Evolutionary conservation across 2,329 filamentous ascomycete genomes (phyloP), one percentile per base, ranked within the genome.

Genomic region (Cladophialophora yegresii): DNA sequence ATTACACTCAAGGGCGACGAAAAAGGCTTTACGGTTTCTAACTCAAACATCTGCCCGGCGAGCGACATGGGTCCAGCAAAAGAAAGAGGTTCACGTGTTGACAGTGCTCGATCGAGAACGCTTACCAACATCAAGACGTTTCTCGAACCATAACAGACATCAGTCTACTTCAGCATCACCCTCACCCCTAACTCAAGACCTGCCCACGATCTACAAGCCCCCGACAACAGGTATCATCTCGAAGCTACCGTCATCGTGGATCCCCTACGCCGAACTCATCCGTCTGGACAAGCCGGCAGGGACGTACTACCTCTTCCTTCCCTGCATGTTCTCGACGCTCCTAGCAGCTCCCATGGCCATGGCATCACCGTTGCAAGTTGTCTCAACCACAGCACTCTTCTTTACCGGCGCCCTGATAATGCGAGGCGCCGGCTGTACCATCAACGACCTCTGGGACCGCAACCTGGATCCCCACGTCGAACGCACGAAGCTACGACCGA

Each of bases 381-480:
- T 76, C 64, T 77, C 74, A 55, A 76, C 75, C 45, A 73, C 72
- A 47, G 78, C 72, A 23, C 74, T 77, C 28, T 79, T 77, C 67
- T 80, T 77, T 68, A 75, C 73, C 13, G 76, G 77, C 47, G 80
- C 79, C 16, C 71, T 84, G 67, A 76, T 85, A 58, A 78, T 84
- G 75, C 78, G 83, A 58, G 79, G 81, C 28, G 79, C 79, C 22
- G 77, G 80, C 4, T 86, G 84, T 70, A 78, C 82, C 0, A 85
- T 84, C 75, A 86, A 86, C 70, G 84, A 86, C 69, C 78, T 80
- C 36, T 79, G 82, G 73, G 84, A 86, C 68, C 78, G 80, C 54
- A 81, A 83, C 51, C 75, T 84, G 58, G 84, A 86, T 69, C 80
- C 81, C 3, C 75, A 80, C 65, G 82, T 84, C 9, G 77, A 77